These are phyloP conservation scores for Pelagomonas calceolata DNA, from an alignment of 108 stramenopile species.

Conservation along the genomic window DNA sequence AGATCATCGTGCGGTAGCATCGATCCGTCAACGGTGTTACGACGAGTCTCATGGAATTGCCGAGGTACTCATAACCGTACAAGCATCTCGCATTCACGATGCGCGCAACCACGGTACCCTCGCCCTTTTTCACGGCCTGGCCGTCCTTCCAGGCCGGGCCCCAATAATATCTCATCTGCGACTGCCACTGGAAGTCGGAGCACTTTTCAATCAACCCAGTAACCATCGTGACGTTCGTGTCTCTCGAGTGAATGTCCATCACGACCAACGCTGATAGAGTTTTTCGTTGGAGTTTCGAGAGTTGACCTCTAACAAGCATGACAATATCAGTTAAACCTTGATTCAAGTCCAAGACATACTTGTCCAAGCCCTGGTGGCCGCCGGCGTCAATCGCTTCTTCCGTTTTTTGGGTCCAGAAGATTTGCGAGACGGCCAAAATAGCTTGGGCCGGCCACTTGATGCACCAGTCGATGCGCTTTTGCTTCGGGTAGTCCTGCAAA, in stretches of 20 bases:
- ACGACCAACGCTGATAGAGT: constrained; percentile 54
- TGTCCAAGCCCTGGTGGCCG: constrained; percentile 17
- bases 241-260: constrained; percentile 54
- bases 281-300: constrained; percentile 40
- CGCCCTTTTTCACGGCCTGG: constrained; percentile 44
- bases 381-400: constrained; percentile 29
- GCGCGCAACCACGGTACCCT: constrained; percentile 41
- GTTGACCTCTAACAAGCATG: constrained; percentile 45
- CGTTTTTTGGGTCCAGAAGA: constrained; percentile 49
- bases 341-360: constrained; percentile 25
- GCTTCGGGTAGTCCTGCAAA: constrained; percentile 36
- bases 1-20: constrained; percentile 62
- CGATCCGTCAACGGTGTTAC: constrained; percentile 59
- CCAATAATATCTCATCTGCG: constrained; percentile 58
- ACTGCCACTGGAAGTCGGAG: constrained; percentile 51
- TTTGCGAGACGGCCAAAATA: constrained; percentile 38
- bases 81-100: constrained; percentile 50
- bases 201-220: constrained; percentile 11
- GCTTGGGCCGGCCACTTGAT: constrained; percentile 56
- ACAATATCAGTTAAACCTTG: constrained; percentile 40
- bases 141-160: constrained; percentile 42
- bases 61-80: constrained; percentile 60
- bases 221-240: constrained; percentile 38
- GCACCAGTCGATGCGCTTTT: constrained; percentile 38
- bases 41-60: constrained; percentile 52